These are phyloP conservation scores for Beauveria bassiana DNA, from an alignment of 2,329 filamentous ascomycete genomes.

Conservation along the genomic window DNA sequence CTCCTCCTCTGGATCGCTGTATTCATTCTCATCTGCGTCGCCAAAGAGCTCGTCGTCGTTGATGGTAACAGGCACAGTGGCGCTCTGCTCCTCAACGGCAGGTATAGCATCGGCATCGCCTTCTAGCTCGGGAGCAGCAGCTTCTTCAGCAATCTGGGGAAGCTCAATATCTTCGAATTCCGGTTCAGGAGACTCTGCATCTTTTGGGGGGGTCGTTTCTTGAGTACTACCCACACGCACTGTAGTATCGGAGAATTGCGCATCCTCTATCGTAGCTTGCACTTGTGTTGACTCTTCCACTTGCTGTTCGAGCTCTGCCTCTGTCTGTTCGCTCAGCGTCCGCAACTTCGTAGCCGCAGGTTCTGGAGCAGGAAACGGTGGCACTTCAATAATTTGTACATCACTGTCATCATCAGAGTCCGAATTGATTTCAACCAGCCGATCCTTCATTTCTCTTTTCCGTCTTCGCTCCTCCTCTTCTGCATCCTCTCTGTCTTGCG, in stretches of 20 bases:
- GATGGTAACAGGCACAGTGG: neutral
- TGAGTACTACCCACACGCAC: neutral
- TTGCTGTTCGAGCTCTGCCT: neutral
- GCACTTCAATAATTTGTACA: constrained; percentile 48
- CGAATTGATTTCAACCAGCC: constrained; percentile 55
- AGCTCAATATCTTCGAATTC: constrained; percentile 31
- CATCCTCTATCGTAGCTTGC: neutral
- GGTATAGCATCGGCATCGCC: neutral
- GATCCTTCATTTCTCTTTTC: constrained; percentile 34
- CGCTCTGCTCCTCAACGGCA: neutral
- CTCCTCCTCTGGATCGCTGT: constrained; percentile 86
- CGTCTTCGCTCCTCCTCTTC: constrained; percentile 46
- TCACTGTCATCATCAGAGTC: constrained; percentile 51
- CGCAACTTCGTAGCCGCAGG: neutral
- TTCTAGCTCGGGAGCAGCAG: neutral
- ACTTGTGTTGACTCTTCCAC: neutral
- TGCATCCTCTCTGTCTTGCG: constrained; percentile 51
- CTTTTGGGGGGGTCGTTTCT: neutral
- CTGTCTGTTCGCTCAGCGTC: neutral
- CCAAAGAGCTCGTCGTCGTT: constrained; percentile 36
- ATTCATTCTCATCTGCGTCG: constrained; percentile 62
- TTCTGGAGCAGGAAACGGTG: constrained; percentile 24
- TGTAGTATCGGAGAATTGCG: neutral
- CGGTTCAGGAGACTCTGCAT: constrained; percentile 17
- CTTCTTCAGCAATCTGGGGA: constrained; percentile 11